A percentile compares a stretch with the other conserved stretches of the same genome.
These are phyloP conservation scores for Lotus japonicus DNA, from an alignment of 306 rosid species.

Conservation along the genomic window DNA sequence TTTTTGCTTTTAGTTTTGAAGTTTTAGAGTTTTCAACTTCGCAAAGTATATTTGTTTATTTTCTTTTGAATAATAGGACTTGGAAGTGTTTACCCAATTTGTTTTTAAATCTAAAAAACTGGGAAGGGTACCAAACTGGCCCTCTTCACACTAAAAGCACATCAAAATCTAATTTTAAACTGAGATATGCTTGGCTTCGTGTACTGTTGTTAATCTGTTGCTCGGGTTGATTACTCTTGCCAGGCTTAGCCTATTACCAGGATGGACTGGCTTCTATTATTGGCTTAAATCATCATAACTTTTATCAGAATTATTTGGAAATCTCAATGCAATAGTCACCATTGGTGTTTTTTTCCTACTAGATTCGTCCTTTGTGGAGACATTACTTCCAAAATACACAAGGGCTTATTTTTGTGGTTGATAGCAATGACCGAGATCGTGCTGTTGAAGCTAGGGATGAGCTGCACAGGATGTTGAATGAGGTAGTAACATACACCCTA, in stretches of 20 bases:
- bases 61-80: too few relatives aligned
- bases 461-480: constrained; percentile 82
- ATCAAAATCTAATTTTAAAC: background rate
- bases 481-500: constrained; percentile 32
- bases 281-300: background rate
- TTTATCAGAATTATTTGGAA: too few relatives aligned
- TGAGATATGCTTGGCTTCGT: background rate
- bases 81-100: too few relatives aligned
- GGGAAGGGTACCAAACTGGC: too few relatives aligned
- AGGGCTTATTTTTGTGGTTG: constrained; percentile 81
- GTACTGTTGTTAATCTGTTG: background rate
- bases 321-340: background rate
- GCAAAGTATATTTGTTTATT: too few relatives aligned
- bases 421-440: constrained; percentile 82
- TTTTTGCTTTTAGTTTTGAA: too few relatives aligned
- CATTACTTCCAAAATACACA: constrained; percentile 87
- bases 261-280: background rate
- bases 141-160: background rate
- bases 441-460: constrained; percentile 86
- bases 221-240: background rate
- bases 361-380: constrained; percentile 93
- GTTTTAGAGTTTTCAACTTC: too few relatives aligned
- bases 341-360: constrained; percentile 6
- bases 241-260: background rate
- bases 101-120: too few relatives aligned